Base-by-base conservation (phyloP, 2,329 filamentous ascomycete genomes). In the Fusarium protoensiforme region DNA sequence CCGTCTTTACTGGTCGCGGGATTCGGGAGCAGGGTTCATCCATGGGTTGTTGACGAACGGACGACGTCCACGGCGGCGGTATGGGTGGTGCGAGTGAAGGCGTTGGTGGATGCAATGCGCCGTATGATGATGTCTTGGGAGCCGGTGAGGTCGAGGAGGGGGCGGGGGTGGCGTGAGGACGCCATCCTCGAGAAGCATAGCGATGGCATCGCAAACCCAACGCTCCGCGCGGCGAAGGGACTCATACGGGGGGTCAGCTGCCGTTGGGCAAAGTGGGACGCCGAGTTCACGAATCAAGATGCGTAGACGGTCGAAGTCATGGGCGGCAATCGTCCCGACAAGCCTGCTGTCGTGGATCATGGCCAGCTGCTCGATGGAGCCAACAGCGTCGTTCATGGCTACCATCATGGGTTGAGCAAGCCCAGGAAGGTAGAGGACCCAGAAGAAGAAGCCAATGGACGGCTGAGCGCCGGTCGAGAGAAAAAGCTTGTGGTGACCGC, bases 71-170 rank as follows among this genome's bases (percentile, higher is more conserved):
- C 67, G 72, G 53, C 75, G 69, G 5, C 69, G 67, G 38, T 77
- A 77, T 6, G 75, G 73, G 48, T 77, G 73, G 39, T 76, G 61
- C 2, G 67, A 69, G 53, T 76, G 62, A 56, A 76, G 66, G 18
- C 75, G 71, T 24, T 75, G 75, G n/a, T 77, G 71, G 33, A 35
- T 65, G 31, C 71, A 72, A 36, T 75, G 62, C 8, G 66, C 65
- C 11, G 73, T 77, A 31, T 77, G 75, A 31, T 75, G 75, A 20
- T 77, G 73, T 22, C 75, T 63, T 3, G 71, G 75, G 10, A 73
- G 61, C 11, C 35, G 65, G 16, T 73, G 68, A 20, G 54, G 39
- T 4, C 10, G 48, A 16, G 59, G 61, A 18, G 46, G 63, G 5
- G 65, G 35, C 14, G 61, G 56, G 31, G 67, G 73, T 7, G 73